Evolutionary conservation across 2,329 filamentous ascomycete species (phyloP), one percentile per base, ranked within the genome.

Genomic region (Mycosphaerella sp.): DNA sequence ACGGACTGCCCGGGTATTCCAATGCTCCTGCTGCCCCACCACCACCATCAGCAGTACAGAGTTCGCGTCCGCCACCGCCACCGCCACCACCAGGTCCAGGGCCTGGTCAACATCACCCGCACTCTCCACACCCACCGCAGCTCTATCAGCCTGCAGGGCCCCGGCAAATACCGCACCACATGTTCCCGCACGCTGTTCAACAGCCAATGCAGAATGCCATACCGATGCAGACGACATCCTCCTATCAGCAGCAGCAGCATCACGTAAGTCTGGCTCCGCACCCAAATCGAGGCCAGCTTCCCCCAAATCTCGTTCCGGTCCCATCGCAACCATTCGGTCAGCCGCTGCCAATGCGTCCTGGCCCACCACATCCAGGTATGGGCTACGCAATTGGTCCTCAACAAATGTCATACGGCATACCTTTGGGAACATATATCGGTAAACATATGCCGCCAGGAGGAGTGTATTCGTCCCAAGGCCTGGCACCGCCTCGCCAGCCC

Each of bases 291-390:
- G 47, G 47, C 40, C 41, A 49, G 28, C 40, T 52, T 8, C 55
- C 46, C 16, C 43, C 46, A 14, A 44, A 49, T n/a, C 16, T 54
- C 25, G 36, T 51, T 14, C 47, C 46, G 12, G 36, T 51, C 14
- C 53, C 46, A 12, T 52, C 54, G 10, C 58, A 60, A 25, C 56
- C 53, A 35, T 55, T 58, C 47, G 55, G 53, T n/a, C 46, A 49
- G 34, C 46, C 54, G 40, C 17, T 14, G n/a, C 37, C 36, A 36
- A 47, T 48, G 27, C 52, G 52, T 36, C 41, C 41, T 36, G 42
- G 46, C 7, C 46, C 40, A 16, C 36, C 28, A n/a, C 41, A 35
- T 14, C 49, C 50, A 14, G 55, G 55, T n/a, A 53, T 56, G 42
- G 55, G 53, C 17, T 44, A 46, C 10, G 53, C 56, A 7, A 43